phyloP scores from a whole-genome alignment of 345 rosid genomes.

The Chamaenerion angustifolium region DNA sequence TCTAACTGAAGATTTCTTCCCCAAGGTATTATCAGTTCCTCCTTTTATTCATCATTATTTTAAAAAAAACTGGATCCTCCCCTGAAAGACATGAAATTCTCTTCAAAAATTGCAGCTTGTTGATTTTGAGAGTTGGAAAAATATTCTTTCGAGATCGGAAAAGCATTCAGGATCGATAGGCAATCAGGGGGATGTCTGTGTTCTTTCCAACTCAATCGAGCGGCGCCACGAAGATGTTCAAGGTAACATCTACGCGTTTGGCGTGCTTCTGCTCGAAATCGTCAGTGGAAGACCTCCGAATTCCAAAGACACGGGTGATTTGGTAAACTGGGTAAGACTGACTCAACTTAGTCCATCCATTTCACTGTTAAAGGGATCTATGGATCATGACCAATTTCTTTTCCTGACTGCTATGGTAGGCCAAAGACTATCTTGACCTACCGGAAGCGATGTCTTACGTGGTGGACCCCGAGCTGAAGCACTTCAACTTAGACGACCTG shows the following conservation, averaged over 20 bases:
- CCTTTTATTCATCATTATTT: too few species aligned
- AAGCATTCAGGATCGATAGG: conserved; percentile 66
- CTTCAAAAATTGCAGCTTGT: conserved; percentile 45
- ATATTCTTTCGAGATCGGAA: conserved; percentile 75
- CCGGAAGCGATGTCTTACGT: conserved; percentile 67
- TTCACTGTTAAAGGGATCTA: neutral
- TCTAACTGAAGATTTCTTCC: conserved; percentile 90
- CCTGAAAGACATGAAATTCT: neutral
- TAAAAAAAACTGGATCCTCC: neutral
- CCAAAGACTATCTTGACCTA: conserved; percentile 65
- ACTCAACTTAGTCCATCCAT: conserved; percentile 2
- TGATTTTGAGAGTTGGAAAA: conserved; percentile 96
- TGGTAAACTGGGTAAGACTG: conserved; percentile 74
- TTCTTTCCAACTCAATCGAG: conserved; percentile 65
- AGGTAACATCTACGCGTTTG: conserved; percentile 83
- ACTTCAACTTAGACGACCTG: conserved; percentile 63
- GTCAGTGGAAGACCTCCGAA: conserved; percentile 83
- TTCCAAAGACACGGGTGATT: conserved; percentile 78
- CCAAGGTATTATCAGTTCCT: conserved; percentile 67
- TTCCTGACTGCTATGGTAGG: conserved; percentile 29
- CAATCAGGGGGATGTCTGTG: conserved; percentile 64
- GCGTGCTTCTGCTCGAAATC: conserved; percentile 72
- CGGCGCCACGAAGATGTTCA: conserved; percentile 64
- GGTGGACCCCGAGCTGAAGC: conserved; percentile 83
- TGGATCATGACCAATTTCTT: too few species aligned